phyloP scores from a whole-genome alignment of 108 stramenopile species.

The Chaetoceros muelleri region DNA sequence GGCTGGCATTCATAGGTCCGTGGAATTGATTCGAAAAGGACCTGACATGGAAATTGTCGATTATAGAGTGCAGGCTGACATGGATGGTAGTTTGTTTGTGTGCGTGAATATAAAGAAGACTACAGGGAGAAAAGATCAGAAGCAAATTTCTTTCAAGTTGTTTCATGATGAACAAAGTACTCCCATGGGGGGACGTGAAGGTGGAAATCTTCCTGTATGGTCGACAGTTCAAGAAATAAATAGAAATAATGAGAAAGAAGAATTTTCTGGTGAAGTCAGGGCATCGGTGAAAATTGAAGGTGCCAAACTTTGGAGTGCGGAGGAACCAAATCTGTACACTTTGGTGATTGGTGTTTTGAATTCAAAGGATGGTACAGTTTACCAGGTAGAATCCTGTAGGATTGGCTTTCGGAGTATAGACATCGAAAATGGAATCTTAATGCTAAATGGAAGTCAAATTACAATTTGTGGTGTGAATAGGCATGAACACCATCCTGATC shows the following conservation, averaged over 20 bases:
- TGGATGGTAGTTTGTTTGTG: constrained; percentile 2
- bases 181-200: not conserved
- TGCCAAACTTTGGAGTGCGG: constrained; percentile 55
- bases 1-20: constrained; percentile 85
- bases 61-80: constrained; percentile 49
- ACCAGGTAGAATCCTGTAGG: constrained; percentile 68
- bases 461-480: constrained; percentile 87
- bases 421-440: constrained; percentile 31
- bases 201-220: not conserved
- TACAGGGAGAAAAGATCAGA: not conserved
- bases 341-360: constrained; percentile 32
- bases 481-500: constrained; percentile 87
- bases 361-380: constrained; percentile 3
- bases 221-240: not conserved
- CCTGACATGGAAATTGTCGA: constrained; percentile 48
- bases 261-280: not conserved
- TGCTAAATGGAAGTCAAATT: constrained; percentile 41
- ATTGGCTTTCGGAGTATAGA: constrained; percentile 74
- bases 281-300: not conserved
- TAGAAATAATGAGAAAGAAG: not conserved
- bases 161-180: not conserved
- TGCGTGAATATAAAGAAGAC: constrained; percentile 5
- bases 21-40: constrained; percentile 65
- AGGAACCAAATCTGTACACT: constrained; percentile 74
- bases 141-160: not conserved